A percentile compares a stretch with the other conserved stretches of the same genome.
Evolutionary conservation across 495 filamentous ascomycete genomes (phyloP).

Genomic region (Penicillium subrubescens): DNA sequence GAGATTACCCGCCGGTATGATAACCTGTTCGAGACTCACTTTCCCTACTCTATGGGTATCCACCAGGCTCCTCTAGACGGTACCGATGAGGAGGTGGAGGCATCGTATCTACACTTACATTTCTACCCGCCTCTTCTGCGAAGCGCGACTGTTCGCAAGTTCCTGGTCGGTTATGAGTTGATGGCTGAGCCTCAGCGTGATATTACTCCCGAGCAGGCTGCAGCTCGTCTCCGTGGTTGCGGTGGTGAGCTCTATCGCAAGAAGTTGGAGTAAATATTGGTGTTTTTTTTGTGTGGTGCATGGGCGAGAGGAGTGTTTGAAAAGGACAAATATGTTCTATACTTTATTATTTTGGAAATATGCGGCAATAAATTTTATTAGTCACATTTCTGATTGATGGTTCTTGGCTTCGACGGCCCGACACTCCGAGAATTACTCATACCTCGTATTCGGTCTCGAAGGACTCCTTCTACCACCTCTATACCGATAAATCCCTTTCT

Average conservation of each 20-base stretch:
- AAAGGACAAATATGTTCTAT: not conserved
- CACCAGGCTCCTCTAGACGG: slow-evolving; percentile 93
- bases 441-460: not conserved
- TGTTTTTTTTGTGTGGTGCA: not conserved
- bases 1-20: slow-evolving; percentile 91
- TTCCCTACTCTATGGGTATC: slow-evolving; percentile 92
- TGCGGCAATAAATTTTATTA: not conserved
- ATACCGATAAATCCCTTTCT: not conserved
- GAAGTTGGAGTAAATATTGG: slow-evolving; percentile 44
- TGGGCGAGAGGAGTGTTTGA: not conserved
- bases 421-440: slow-evolving; percentile 4
- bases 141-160: slow-evolving; percentile 93
- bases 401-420: not conserved
- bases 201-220: slow-evolving; percentile 96
- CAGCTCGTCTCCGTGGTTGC: slow-evolving; percentile 70
- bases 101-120: slow-evolving; percentile 91
- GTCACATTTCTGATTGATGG: not conserved
- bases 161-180: slow-evolving; percentile 86
- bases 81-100: slow-evolving; percentile 79
- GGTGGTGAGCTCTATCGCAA: slow-evolving; percentile 85
- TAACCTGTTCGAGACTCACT: slow-evolving; percentile 94
- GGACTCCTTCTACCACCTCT: not conserved
- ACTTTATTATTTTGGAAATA: not conserved
- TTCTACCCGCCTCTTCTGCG: slow-evolving; percentile 94
- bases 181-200: slow-evolving; percentile 96